Conservation (phyloP, 1,284 basidiomycete species). For the Apiotrichum gamsii region DNA sequence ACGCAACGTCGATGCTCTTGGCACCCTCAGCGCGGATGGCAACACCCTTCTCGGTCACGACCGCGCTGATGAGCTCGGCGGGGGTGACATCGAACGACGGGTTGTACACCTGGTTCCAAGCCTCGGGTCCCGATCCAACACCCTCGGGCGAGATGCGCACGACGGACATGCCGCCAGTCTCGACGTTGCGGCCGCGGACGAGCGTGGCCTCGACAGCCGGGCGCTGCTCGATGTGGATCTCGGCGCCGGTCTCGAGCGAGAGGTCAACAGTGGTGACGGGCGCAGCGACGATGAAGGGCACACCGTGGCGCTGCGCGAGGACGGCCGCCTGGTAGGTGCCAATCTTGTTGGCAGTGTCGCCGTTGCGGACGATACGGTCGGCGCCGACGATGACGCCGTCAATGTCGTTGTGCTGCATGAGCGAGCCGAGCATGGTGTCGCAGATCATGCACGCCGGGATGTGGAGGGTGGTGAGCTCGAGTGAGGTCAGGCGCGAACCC, state of each 20-base stretch:
- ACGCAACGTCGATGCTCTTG: slow-evolving; percentile 40
- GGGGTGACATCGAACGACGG: slow-evolving; percentile 92
- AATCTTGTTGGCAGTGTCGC: slow-evolving; percentile 92
- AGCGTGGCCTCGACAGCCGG: slow-evolving; percentile 78
- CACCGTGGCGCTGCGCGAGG: slow-evolving; percentile 71
- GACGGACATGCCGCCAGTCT: slow-evolving; percentile 40
- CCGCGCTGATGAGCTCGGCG: slow-evolving; percentile 59
- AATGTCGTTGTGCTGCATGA: slow-evolving; percentile 78
- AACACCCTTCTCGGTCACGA: slow-evolving; percentile 84
- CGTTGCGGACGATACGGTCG: slow-evolving; percentile 78
- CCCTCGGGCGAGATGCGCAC: slow-evolving; percentile 47
- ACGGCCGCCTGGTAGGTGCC: slow-evolving; percentile 88
- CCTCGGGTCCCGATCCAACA: slow-evolving; percentile 38
- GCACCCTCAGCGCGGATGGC: slow-evolving; percentile 52
- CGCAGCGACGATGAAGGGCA: slow-evolving; percentile 84
- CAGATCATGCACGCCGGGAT: slow-evolving; percentile 85
- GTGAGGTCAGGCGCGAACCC: slow-evolving; percentile 65
- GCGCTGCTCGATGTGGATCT: slow-evolving; percentile 89
- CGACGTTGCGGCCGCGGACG: slow-evolving; percentile 59
- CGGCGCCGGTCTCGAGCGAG: slow-evolving; percentile 61
- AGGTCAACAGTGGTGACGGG: slow-evolving; percentile 84
- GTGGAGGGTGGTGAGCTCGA: slow-evolving; percentile 72
- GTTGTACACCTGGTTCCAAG: slow-evolving; percentile 63
- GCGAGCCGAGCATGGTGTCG: slow-evolving; percentile 87
- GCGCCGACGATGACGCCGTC: slow-evolving; percentile 83